Evolutionary conservation across 2,329 filamentous ascomycete species (phyloP).

Genomic region (Trichoderma sp.): DNA sequence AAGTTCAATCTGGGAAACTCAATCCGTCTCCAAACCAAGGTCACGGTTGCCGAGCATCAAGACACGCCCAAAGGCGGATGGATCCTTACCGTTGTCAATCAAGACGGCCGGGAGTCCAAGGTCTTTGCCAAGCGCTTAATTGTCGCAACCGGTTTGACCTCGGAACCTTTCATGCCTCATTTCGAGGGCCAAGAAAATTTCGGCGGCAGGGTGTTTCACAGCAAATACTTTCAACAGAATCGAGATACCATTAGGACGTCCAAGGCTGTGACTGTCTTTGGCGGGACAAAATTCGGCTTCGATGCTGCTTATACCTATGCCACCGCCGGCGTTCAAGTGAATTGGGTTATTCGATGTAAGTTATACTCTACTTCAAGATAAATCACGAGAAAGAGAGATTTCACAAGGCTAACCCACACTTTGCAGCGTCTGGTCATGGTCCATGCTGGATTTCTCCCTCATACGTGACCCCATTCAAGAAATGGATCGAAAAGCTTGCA

Average conservation of each 20-base stretch:
- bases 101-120: conserved; percentile 33
- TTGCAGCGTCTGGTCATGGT: conserved; percentile 54
- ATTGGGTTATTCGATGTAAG: conserved; percentile 63
- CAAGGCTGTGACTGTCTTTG: conserved; percentile 59
- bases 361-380: neutral
- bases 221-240: conserved; percentile 50
- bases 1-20: conserved; percentile 47
- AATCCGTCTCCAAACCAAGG: conserved; percentile 47
- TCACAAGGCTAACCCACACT: conserved; percentile 2
- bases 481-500: conserved; percentile 69
- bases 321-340: conserved; percentile 56
- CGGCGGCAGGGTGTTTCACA: conserved; percentile 54
- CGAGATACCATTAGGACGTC: conserved; percentile 46
- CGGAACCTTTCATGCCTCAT: conserved; percentile 50
- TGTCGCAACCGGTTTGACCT: conserved; percentile 60
- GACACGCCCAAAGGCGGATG: conserved; percentile 46
- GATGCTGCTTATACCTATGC: conserved; percentile 67
- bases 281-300: conserved; percentile 67
- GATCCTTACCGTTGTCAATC: conserved; percentile 42
- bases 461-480: conserved; percentile 69
- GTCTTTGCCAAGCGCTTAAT: conserved; percentile 53
- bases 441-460: conserved; percentile 62
- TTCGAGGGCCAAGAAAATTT: conserved; percentile 54
- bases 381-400: neutral
- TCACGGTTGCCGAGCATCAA: conserved; percentile 51